Evolutionary conservation across 2,329 filamentous ascomycete genomes (phyloP).

Genomic region (Beauveria australis): DNA sequence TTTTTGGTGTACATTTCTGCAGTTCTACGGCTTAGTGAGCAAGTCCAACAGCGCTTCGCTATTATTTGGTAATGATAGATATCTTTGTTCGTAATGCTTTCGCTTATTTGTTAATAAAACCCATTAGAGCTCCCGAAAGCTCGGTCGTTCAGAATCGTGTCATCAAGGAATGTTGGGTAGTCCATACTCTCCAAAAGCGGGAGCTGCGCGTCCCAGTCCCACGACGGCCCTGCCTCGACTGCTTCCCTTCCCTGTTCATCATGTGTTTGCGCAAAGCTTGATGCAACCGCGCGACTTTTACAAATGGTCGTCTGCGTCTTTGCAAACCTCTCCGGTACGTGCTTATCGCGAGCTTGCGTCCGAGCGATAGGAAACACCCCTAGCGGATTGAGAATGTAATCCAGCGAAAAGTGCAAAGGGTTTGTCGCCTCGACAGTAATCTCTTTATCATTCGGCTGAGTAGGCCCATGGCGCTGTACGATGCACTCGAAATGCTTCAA

Average conservation of each 20-base stretch:
- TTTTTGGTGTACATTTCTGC: neutral
- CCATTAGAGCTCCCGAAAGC: neutral
- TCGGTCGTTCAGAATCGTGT: neutral
- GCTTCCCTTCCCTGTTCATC: neutral
- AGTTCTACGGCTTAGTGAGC: neutral
- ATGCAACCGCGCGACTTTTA: neutral
- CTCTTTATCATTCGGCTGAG: neutral
- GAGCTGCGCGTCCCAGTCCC: slow-evolving; percentile 8
- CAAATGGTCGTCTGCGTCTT: neutral
- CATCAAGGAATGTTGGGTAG: slow-evolving; percentile 10
- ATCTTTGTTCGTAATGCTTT: neutral
- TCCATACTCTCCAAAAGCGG: slow-evolving; percentile 8
- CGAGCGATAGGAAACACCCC: slow-evolving; percentile 9
- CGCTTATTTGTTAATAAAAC: neutral
- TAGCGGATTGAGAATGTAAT: slow-evolving; percentile 10
- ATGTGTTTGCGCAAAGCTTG: neutral
- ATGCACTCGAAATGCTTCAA: slow-evolving; percentile 8
- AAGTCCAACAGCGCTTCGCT: neutral
- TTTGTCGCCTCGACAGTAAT: neutral
- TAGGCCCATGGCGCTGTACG: neutral
- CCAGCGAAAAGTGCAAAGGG: slow-evolving; percentile 6
- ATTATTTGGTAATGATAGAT: neutral
- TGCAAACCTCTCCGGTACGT: slow-evolving; percentile 3
- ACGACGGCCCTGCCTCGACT: neutral
- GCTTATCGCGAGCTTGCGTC: slow-evolving; percentile 4